phyloP scores from a whole-genome alignment of 495 filamentous ascomycete genomes.

The Chaetomium tenue region DNA sequence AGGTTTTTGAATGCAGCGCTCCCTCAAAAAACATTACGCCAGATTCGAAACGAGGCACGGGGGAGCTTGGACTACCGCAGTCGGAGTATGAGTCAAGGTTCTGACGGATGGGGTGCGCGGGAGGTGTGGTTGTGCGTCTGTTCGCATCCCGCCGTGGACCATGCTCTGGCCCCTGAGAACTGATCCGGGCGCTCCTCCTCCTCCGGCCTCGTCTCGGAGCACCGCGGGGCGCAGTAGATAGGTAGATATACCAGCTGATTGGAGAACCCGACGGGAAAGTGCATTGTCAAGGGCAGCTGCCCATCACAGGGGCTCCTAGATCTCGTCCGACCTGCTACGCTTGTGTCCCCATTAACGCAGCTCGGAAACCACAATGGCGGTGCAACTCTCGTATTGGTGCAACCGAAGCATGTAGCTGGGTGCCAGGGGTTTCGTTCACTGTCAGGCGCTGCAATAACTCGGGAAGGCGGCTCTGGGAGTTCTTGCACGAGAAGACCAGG shows the following conservation, averaged over 20 bases:
- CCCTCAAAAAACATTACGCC: neutral
- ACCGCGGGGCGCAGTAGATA: neutral
- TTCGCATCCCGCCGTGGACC: neutral
- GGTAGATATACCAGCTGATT: conserved; percentile 10
- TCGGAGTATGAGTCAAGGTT: neutral
- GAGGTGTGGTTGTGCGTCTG: neutral
- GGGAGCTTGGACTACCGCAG: neutral
- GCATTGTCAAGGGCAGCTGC: conserved; percentile 14
- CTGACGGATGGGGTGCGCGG: neutral
- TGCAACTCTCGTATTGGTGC: conserved; percentile 25
- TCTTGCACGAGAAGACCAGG: neutral
- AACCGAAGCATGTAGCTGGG: conserved; percentile 6
- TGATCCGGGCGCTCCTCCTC: neutral
- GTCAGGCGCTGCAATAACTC: neutral
- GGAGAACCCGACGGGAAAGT: conserved; percentile 16
- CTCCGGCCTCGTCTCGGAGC: neutral
- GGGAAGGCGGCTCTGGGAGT: neutral
- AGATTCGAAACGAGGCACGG: neutral
- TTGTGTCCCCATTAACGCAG: conserved; percentile 11
- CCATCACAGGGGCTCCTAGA: conserved; percentile 20
- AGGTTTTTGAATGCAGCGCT: neutral
- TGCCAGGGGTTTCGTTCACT: conserved; percentile 7
- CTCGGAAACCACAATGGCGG: conserved; percentile 16
- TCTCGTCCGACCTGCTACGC: conserved; percentile 13
- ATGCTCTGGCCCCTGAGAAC: neutral